Evolutionary conservation across 768 basidiomycete species (phyloP).

Genomic region (Serendipita vermifera): DNA sequence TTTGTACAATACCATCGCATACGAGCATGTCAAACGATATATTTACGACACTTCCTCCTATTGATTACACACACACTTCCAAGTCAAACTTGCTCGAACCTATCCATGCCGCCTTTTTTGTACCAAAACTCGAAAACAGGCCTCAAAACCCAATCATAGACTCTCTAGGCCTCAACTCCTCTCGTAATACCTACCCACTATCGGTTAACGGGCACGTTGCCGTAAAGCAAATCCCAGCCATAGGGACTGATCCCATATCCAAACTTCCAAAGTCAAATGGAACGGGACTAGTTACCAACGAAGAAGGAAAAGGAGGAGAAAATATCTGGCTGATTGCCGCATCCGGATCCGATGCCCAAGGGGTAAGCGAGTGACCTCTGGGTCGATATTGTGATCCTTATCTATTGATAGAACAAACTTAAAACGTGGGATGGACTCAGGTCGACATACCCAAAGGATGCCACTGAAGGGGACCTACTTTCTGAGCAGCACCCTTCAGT

Average conservation of each 20-base stretch:
- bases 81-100: too few relatives aligned
- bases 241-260: too few relatives aligned
- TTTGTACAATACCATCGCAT: too few relatives aligned
- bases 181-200: too few relatives aligned
- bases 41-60: too few relatives aligned
- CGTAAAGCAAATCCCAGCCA: too few relatives aligned
- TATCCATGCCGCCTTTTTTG: constrained; percentile 35
- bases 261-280: too few relatives aligned
- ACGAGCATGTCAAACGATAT: too few relatives aligned
- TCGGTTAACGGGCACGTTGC: too few relatives aligned
- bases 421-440: constrained; percentile 2
- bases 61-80: too few relatives aligned
- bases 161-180: constrained; percentile 22
- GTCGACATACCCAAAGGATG: background rate
- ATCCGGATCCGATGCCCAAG: constrained; percentile 2
- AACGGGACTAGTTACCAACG: too few relatives aligned
- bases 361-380: background rate
- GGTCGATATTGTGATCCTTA: too few relatives aligned
- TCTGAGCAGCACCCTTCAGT: constrained; percentile 49
- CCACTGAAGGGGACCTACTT: constrained; percentile 30
- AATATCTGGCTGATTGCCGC: constrained; percentile 3
- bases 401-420: background rate
- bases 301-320: background rate
- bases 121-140: constrained; percentile 52
- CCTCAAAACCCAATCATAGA: constrained; percentile 73